Conservation (phyloP, 2,329 filamentous ascomycete species). For the Dendryphion nanum region DNA sequence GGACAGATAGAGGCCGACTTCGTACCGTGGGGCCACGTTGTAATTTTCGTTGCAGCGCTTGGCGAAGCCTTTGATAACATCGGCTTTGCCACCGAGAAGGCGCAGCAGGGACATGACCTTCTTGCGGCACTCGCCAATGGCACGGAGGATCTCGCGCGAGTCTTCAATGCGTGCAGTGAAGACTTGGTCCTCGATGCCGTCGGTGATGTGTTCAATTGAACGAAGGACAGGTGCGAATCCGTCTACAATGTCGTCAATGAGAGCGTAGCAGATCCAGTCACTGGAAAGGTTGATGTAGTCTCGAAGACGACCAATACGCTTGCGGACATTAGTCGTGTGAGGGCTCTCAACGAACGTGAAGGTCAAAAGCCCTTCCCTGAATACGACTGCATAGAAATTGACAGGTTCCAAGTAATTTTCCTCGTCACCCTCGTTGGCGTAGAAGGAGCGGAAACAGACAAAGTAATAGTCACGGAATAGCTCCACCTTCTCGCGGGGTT, state of each 20-base stretch:
- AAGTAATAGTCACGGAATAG: constrained; percentile 98
- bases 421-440: constrained; percentile 73
- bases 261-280: constrained; percentile 98
- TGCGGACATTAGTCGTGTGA: constrained; percentile 84
- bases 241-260: constrained; percentile 98
- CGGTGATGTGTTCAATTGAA: constrained; percentile 82
- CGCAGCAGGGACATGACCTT: constrained; percentile 93
- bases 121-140: constrained; percentile 88
- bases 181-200: constrained; percentile 91
- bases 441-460: constrained; percentile 94
- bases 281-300: constrained; percentile 93
- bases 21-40: constrained; percentile 89
- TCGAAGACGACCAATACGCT: constrained; percentile 86
- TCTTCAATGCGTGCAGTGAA: constrained; percentile 90
- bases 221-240: constrained; percentile 88
- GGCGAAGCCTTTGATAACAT: constrained; percentile 94
- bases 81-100: constrained; percentile 93
- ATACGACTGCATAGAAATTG: constrained; percentile 96
- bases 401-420: constrained; percentile 88
- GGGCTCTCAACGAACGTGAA: constrained; percentile 89
- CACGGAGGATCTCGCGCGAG: constrained; percentile 80
- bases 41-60: constrained; percentile 99
- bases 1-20: constrained; percentile 93
- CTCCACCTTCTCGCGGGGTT: constrained; percentile 97
- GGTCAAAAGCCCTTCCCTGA: constrained; percentile 89